Evolutionary conservation across 140 eudicot species (phyloP).

Genomic region (Erigeron philadelphicus): DNA sequence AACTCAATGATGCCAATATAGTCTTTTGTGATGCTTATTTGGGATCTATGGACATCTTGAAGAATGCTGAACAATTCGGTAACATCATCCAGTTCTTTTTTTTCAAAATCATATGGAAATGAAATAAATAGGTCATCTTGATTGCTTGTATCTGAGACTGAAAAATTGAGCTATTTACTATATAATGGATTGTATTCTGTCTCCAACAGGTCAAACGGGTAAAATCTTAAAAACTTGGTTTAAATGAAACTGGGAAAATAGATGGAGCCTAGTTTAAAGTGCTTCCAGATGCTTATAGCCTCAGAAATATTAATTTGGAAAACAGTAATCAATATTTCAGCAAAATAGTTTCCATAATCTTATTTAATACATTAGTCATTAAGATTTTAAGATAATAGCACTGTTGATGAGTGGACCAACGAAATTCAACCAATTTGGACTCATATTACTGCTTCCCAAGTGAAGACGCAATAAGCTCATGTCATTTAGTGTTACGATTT

Average conservation of each 20-base stretch:
- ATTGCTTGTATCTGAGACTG: neutral
- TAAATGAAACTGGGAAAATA: neutral
- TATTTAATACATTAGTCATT: neutral
- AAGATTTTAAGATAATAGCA: neutral
- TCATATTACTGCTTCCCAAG: neutral
- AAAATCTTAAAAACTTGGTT: neutral
- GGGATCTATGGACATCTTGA: conserved; percentile 77
- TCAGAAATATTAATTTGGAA: too few species aligned
- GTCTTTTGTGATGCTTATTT: conserved; percentile 72
- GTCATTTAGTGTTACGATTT: too few species aligned
- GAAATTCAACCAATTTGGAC: neutral
- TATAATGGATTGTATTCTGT: too few species aligned
- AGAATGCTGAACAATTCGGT: conserved; percentile 62
- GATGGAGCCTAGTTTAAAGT: neutral
- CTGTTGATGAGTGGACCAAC: neutral
- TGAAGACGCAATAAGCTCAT: too few species aligned
- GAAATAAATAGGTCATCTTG: neutral
- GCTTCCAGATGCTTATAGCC: neutral
- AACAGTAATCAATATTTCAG: neutral
- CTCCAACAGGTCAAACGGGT: too few species aligned
- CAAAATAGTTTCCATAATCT: neutral
- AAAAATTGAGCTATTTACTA: neutral
- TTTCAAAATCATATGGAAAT: neutral
- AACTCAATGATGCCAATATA: conserved; percentile 53
- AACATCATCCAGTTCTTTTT: conserved; percentile 14